These are phyloP conservation scores for Gossypium davidsonii DNA, from an alignment of 441 rosid genomes.

Conservation along the genomic window DNA sequence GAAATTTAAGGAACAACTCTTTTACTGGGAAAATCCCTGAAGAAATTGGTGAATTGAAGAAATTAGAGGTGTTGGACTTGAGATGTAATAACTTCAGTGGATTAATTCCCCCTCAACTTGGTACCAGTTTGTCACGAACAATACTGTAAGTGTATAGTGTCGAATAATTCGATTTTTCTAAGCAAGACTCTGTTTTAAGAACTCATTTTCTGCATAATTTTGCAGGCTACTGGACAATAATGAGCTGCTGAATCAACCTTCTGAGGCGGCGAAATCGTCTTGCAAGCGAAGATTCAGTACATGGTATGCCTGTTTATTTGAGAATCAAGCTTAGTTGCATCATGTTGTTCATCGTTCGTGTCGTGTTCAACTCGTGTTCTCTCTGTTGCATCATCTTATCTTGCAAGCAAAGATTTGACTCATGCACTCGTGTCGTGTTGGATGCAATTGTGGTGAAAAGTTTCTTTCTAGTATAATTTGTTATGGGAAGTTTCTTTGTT, in stretches of 20 bases:
- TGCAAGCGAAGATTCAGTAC: slow-evolving; percentile 11
- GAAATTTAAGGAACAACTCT: slow-evolving; percentile 43
- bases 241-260: slow-evolving; percentile 26
- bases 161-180: background rate
- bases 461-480: background rate
- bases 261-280: slow-evolving; percentile 25
- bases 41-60: slow-evolving; percentile 31
- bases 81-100: slow-evolving; percentile 41
- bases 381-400: background rate
- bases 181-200: background rate
- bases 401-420: too few relatives aligned
- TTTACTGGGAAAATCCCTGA: slow-evolving; percentile 39
- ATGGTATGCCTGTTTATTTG: slow-evolving; percentile 22
- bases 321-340: slow-evolving; percentile 7
- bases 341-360: background rate
- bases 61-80: slow-evolving; percentile 39
- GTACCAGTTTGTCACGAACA: slow-evolving; percentile 29
- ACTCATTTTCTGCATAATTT: slow-evolving; percentile 8
- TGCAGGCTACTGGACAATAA: slow-evolving; percentile 42
- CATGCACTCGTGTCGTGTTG: too few relatives aligned
- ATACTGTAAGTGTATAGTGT: slow-evolving; percentile 31
- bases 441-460: background rate
- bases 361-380: background rate
- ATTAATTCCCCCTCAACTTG: slow-evolving; percentile 29
- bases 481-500: background rate